Evolutionary conservation across 2,329 filamentous ascomycete genomes (phyloP).

Genomic region (Beauveria scarabaeidicola): DNA sequence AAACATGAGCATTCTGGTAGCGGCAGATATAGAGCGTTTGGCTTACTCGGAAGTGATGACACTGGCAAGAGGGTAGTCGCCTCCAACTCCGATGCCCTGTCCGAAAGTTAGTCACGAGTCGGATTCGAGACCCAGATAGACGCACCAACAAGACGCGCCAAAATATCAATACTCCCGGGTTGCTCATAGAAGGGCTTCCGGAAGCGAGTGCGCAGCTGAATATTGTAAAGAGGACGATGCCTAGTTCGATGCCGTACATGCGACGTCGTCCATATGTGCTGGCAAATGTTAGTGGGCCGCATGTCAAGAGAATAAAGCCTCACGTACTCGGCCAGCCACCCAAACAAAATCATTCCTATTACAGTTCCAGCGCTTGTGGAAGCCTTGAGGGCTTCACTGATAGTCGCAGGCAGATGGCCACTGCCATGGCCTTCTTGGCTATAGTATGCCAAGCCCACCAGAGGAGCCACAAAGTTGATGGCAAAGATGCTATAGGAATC

Average conservation of each 20-base stretch:
- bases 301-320: background rate
- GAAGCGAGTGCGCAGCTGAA: slow-evolving; percentile 57
- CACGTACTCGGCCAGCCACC: slow-evolving; percentile 60
- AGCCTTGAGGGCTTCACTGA: slow-evolving; percentile 72
- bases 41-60: slow-evolving; percentile 68
- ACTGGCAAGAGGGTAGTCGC: slow-evolving; percentile 72
- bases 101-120: background rate
- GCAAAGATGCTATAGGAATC: slow-evolving; percentile 79
- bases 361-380: slow-evolving; percentile 73
- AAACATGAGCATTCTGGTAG: slow-evolving; percentile 13
- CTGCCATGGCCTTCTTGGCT: slow-evolving; percentile 38
- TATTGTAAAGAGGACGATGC: slow-evolving; percentile 63
- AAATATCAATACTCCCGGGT: slow-evolving; percentile 57
- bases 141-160: slow-evolving; percentile 65
- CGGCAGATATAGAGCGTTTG: slow-evolving; percentile 3
- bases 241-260: slow-evolving; percentile 75
- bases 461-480: slow-evolving; percentile 62
- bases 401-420: slow-evolving; percentile 51
- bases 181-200: slow-evolving; percentile 50
- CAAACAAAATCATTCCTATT: slow-evolving; percentile 69
- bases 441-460: slow-evolving; percentile 73
- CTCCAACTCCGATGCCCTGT: slow-evolving; percentile 64
- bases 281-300: background rate
- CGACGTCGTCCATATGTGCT: slow-evolving; percentile 61
- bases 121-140: background rate